Percentiles rank a stretch among this genome's conserved stretches.
Conservation (phyloP, 2,329 filamentous ascomycete species). For the Colletotrichum ledebouriae region DNA sequence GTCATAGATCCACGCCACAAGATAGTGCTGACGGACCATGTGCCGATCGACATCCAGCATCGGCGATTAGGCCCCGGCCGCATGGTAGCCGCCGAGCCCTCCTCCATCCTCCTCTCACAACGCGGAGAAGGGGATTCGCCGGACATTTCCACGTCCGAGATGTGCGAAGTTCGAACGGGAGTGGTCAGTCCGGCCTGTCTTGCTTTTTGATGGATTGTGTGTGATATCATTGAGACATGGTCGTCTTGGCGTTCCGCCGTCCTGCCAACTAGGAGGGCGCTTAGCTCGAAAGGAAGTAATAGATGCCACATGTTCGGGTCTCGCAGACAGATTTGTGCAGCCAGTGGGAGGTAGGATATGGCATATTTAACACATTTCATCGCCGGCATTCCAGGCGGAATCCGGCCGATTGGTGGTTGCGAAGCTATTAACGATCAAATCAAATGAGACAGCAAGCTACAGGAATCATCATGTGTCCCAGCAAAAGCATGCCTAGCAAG, state of each 20-base stretch:
- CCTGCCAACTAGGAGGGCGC: neutral
- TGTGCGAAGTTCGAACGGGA: conserved; percentile 35
- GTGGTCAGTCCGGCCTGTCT: conserved; percentile 4
- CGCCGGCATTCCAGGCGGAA: too few relatives aligned
- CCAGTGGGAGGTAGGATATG: too few relatives aligned
- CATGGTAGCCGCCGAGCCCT: conserved; percentile 4
- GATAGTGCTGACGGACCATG: conserved; percentile 18
- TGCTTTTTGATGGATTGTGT: neutral
- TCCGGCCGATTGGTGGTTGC: too few relatives aligned
- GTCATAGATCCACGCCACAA: conserved; percentile 38
- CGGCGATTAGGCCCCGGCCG: conserved; percentile 21
- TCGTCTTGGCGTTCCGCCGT: conserved; percentile 24
- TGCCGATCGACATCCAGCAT: conserved; percentile 15
- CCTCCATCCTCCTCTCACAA: neutral
- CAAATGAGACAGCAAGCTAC: too few relatives aligned
- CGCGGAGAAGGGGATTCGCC: neutral
- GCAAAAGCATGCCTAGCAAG: too few relatives aligned
- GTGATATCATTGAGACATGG: conserved; percentile 28
- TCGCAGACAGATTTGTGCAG: too few relatives aligned
- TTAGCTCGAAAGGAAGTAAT: neutral
- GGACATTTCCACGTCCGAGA: conserved; percentile 38
- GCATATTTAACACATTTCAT: too few relatives aligned
- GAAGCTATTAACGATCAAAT: too few relatives aligned
- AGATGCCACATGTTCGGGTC: too few relatives aligned
- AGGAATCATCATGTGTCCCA: too few relatives aligned